Conservation (phyloP, 257 asterid species). For the Solanum peruvianum region DNA sequence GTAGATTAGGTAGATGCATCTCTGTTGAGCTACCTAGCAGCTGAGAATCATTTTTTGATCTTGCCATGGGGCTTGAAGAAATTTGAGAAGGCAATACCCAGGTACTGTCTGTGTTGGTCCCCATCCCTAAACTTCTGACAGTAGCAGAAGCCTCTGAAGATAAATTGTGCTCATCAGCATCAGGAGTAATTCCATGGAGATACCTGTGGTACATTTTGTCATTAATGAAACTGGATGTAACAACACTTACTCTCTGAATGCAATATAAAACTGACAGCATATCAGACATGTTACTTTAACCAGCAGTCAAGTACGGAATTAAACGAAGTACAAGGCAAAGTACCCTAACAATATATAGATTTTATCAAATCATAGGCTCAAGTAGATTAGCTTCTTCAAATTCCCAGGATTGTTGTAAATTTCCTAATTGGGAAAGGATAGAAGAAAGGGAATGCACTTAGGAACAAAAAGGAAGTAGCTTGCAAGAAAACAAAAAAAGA, state of each 20-base stretch:
- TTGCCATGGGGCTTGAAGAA: slow-evolving; percentile 36
- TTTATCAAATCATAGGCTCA: neutral
- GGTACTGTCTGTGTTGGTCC: slow-evolving; percentile 33
- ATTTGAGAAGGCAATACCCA: slow-evolving; percentile 72
- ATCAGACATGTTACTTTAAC: neutral
- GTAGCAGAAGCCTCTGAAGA: slow-evolving; percentile 49
- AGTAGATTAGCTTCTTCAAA: neutral
- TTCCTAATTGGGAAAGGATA: neutral
- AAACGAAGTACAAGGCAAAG: neutral
- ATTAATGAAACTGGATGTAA: neutral
- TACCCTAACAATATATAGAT: neutral
- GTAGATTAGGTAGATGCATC: slow-evolving; percentile 28
- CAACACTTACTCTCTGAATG: neutral
- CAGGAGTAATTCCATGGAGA: slow-evolving; percentile 37
- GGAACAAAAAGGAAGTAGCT: neutral
- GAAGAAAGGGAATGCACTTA: neutral
- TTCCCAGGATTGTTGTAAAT: neutral
- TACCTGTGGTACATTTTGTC: slow-evolving; percentile 33
- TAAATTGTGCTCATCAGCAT: slow-evolving; percentile 40
- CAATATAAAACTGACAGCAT: neutral
- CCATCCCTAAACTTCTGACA: slow-evolving; percentile 42
- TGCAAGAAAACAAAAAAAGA: neutral
- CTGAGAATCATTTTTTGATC: slow-evolving; percentile 40
- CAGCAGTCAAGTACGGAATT: neutral
- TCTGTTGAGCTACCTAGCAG: slow-evolving; percentile 33